These are phyloP conservation scores for Leccinum fibrillosum DNA, from an alignment of 768 basidiomycete species.

Conservation along the genomic window DNA sequence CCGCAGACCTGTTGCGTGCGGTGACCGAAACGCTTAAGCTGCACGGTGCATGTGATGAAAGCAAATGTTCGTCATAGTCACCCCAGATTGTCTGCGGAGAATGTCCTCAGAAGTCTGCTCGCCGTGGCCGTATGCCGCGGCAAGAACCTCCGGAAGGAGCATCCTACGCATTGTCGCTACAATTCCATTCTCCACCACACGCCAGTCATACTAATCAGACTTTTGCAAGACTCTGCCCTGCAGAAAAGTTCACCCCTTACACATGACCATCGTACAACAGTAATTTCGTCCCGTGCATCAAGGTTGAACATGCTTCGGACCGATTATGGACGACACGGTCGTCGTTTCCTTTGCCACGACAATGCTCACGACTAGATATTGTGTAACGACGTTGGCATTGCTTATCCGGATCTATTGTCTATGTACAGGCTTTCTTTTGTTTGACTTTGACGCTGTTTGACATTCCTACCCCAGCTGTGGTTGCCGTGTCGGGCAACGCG, in stretches of 20 bases:
- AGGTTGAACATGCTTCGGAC: constrained; percentile 46
- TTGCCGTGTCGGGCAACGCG: constrained; percentile 69
- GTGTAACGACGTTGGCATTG: constrained; percentile 63
- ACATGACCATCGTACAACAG: constrained; percentile 39
- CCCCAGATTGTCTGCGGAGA: constrained; percentile 58
- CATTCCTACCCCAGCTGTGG: constrained; percentile 54
- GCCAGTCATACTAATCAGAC: constrained; percentile 47
- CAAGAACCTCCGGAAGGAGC: constrained; percentile 36
- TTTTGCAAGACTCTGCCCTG: constrained; percentile 59
- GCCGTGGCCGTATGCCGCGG: constrained; percentile 52
- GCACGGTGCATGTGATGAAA: constrained; percentile 48
- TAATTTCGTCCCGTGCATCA: constrained; percentile 30
- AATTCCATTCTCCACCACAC: constrained; percentile 62
- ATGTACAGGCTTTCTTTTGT: constrained; percentile 49
- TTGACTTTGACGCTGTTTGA: neutral
- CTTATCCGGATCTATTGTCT: constrained; percentile 69
- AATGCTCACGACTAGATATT: constrained; percentile 72
- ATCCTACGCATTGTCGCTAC: constrained; percentile 52
- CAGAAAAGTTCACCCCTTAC: constrained; percentile 44
- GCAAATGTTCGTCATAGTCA: constrained; percentile 63
- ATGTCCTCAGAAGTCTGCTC: constrained; percentile 60
- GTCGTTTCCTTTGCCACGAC: constrained; percentile 72
- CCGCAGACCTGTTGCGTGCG: constrained; percentile 61
- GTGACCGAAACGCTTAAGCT: constrained; percentile 62
- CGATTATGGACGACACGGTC: constrained; percentile 59